Base-by-base conservation (phyloP, 345 rosid genomes). In the Zanthoxylum bungeanum region DNA sequence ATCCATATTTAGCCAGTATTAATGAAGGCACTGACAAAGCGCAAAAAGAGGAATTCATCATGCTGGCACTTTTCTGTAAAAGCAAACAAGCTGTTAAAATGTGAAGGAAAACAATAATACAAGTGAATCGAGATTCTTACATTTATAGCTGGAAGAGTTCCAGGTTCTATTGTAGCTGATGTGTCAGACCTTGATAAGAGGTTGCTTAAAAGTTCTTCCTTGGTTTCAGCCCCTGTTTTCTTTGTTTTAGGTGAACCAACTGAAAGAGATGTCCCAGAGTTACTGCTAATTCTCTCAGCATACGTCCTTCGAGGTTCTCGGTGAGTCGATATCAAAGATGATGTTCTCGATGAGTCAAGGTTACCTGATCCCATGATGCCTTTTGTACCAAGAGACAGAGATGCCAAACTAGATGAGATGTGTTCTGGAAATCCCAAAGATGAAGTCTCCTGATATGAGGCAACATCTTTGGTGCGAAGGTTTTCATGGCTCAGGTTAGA, bases 161-260 rank as follows among this genome's bases (percentile, higher is more conserved):
- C 88, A 6, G 84, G 69, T 70, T 88, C 98, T 27, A 79, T 28
- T 37, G 84, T 80, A 69, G 84, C 75, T 37, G 76, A 74, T 3
- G 84, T 60, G 10, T 89, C 91, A 61, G 89, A 83, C 79, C 94
- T 91, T 4, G 85, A 79, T 73, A 91, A 73, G 73, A 91, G 64
- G 82, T 85, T 84, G 70, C 74, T 88, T 66, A 84, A 72, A 62
- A 83, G 80, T 28, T 93, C 96, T 75, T 86, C 96, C 75, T 85
- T 88, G 60, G 96, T 88, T 79, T 96, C 97, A 72, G 87, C 83
- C 70, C 98, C 96, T 0, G 93, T 87, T 81, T 96, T 93, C 97
- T 95, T 96, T 70, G 81, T 77, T 85, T 93, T 96, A 2, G 98
- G 98, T 9, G 99, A 91, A 69, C 85, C 83, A 24, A 72, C 75